phyloP scores from a whole-genome alignment of 257 asterid species.

The Plantago major region DNA sequence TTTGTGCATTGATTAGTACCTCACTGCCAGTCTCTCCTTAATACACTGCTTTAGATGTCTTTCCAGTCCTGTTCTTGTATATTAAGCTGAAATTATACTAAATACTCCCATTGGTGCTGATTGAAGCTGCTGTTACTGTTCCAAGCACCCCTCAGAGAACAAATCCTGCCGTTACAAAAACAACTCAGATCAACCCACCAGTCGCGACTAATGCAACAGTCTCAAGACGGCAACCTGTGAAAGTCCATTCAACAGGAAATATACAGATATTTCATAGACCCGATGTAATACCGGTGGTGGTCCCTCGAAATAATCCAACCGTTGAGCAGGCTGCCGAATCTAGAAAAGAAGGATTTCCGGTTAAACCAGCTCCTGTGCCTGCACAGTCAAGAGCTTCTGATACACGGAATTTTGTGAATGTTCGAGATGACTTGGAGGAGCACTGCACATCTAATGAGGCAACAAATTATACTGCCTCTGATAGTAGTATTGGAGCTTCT shows the following conservation, averaged over 20 bases:
- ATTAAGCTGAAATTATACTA: conserved; percentile 13
- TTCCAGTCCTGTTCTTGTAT: conserved; percentile 9
- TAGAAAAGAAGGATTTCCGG: conserved; percentile 70
- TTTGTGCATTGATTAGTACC: too few relatives aligned
- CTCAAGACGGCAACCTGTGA: conserved; percentile 58
- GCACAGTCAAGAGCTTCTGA: conserved; percentile 69
- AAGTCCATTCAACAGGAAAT: conserved; percentile 50
- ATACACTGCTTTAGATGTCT: not conserved
- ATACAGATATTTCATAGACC: conserved; percentile 48
- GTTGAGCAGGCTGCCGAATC: conserved; percentile 66
- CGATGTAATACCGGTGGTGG: conserved; percentile 74
- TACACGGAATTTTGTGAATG: conserved; percentile 42
- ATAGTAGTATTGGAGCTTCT: conserved; percentile 38
- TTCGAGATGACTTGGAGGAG: conserved; percentile 57
- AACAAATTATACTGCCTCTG: conserved; percentile 40
- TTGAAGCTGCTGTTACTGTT: conserved; percentile 56
- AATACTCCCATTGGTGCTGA: conserved; percentile 24
- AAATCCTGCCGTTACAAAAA: conserved; percentile 43
- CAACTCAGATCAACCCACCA: conserved; percentile 46
- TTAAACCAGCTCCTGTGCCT: conserved; percentile 49
- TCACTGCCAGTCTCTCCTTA: too few relatives aligned
- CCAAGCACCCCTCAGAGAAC: conserved; percentile 79
- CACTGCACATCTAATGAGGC: conserved; percentile 35
- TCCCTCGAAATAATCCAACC: conserved; percentile 71
- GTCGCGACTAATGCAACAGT: conserved; percentile 41